Conservation (phyloP, 2,329 filamentous ascomycete genomes). For the Fusarium luffae region DNA sequence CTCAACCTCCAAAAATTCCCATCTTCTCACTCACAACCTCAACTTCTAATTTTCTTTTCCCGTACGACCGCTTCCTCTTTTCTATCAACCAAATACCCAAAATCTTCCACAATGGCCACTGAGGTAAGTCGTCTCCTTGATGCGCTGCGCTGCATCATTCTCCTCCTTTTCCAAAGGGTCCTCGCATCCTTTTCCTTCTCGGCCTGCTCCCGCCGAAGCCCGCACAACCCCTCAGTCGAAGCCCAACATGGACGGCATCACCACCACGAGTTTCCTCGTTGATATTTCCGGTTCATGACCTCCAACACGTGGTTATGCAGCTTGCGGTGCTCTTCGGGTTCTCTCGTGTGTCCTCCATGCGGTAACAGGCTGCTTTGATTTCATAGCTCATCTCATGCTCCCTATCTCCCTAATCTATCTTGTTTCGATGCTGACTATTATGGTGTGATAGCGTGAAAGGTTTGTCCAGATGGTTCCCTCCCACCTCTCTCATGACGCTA, state of each 20-base stretch:
- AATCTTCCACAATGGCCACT: conserved; percentile 49
- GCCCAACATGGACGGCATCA: conserved; percentile 28
- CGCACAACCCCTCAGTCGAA: conserved; percentile 47
- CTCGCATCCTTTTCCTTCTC: conserved; percentile 38
- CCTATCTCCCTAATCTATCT: conserved; percentile 26
- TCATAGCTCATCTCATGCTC: conserved; percentile 12
- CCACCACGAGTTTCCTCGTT: conserved; percentile 22
- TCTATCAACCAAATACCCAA: conserved; percentile 38
- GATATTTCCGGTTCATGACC: conserved; percentile 7
- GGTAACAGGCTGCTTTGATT: background rate
- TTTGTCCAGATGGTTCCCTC: conserved; percentile 55
- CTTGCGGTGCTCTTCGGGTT: conserved; percentile 4
- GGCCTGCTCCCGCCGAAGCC: conserved; percentile 35
- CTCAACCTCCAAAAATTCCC: conserved; percentile 44
- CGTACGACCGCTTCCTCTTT: conserved; percentile 36
- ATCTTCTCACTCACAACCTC: conserved; percentile 39
- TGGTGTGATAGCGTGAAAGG: conserved; percentile 72
- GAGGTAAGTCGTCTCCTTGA: conserved; percentile 47
- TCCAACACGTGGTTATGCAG: background rate
- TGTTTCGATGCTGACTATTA: conserved; percentile 51
- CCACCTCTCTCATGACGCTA: conserved; percentile 24
- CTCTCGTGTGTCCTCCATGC: background rate
- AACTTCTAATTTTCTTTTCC: conserved; percentile 32
- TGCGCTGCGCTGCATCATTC: conserved; percentile 10
- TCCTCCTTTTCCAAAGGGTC: conserved; percentile 6